Evolutionary conservation across 305 asterid genomes (phyloP).

Genomic region (Solanum hybrid): DNA sequence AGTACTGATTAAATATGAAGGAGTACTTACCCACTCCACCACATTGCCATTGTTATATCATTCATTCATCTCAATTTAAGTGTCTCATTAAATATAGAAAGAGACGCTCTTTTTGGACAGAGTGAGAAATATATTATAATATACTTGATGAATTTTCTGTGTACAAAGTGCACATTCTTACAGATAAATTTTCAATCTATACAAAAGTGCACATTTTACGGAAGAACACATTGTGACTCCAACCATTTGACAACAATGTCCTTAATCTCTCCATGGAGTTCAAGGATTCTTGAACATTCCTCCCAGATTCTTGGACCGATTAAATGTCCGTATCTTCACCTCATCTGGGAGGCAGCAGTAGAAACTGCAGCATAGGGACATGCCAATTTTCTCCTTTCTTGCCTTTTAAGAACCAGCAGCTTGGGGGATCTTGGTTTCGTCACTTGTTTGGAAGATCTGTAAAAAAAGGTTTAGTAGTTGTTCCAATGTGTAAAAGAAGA

Average conservation of each 20-base stretch:
- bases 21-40: no score
- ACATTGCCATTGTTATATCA: no score
- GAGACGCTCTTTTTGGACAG: background rate
- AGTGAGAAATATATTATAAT: background rate
- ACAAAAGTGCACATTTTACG: background rate
- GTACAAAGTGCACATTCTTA: background rate
- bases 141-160: background rate
- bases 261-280: constrained; percentile 10
- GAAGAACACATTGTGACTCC: background rate
- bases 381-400: constrained; percentile 40
- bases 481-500: background rate
- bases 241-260: background rate
- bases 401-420: constrained; percentile 39
- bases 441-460: constrained; percentile 56
- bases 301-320: background rate
- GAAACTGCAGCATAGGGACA: constrained; percentile 25
- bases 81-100: background rate
- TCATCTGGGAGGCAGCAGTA: constrained; percentile 55
- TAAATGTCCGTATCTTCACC: constrained; percentile 25
- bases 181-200: background rate
- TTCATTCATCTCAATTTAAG: no score
- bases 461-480: background rate
- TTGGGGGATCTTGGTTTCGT: constrained; percentile 82
- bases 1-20: no score
- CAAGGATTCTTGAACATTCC: constrained; percentile 58